Evolutionary conservation across 116 monocot genomes (phyloP).

Genomic region (Papilionanthe hybrid): DNA sequence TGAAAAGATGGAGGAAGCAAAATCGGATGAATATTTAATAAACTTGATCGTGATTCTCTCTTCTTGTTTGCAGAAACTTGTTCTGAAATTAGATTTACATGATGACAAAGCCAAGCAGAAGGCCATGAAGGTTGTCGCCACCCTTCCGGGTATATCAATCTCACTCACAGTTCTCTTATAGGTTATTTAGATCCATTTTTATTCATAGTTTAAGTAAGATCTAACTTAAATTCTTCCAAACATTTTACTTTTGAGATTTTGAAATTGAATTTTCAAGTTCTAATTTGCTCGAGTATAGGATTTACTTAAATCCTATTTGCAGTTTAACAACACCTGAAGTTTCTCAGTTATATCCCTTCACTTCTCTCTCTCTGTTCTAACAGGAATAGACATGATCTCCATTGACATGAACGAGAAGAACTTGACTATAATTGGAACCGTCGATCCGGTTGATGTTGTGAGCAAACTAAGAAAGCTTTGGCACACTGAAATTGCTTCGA

Average conservation of each 20-base stretch:
- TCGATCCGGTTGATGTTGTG: constrained; percentile 11
- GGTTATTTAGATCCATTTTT: too few relatives aligned
- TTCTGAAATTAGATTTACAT: constrained; percentile 61
- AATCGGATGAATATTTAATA: background rate
- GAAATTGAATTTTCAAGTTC: background rate
- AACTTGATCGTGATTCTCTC: background rate
- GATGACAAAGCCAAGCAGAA: constrained; percentile 84
- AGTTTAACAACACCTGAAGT: too few relatives aligned
- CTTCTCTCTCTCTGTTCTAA: background rate
- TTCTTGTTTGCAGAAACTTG: constrained; percentile 45
- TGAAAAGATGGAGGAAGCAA: background rate
- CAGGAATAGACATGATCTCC: constrained; percentile 14
- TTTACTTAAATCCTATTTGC: too few relatives aligned
- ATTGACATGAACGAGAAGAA: constrained; percentile 15
- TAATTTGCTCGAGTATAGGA: too few relatives aligned
- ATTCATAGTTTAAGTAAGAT: too few relatives aligned
- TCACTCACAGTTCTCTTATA: background rate
- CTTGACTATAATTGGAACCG: constrained; percentile 12
- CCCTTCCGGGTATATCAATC: constrained; percentile 37
- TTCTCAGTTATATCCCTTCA: background rate
- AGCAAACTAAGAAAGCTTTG: constrained; percentile 13
- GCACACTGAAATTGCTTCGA: constrained; percentile 8
- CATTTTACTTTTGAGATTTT: background rate
- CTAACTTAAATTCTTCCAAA: too few relatives aligned
- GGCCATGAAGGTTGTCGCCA: constrained; percentile 69